Conservation (phyloP, 495 filamentous ascomycete genomes). For the Xylaria flabelliformis region DNA sequence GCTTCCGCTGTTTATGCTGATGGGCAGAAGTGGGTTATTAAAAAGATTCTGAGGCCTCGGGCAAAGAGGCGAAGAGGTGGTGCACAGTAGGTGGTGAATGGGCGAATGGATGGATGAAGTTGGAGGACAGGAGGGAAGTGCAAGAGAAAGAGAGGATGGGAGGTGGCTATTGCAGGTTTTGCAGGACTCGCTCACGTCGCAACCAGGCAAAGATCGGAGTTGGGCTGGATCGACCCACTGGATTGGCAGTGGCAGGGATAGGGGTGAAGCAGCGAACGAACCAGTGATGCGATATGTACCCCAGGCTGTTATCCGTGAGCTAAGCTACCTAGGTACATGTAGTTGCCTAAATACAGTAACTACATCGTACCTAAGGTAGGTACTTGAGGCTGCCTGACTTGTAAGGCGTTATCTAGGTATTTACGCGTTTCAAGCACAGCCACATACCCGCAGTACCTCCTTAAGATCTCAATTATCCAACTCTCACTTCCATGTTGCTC, state of each 20-base stretch:
- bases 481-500: neutral
- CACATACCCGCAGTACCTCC: neutral
- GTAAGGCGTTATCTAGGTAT: neutral
- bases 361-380: too few species aligned
- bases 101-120: conserved; percentile 30
- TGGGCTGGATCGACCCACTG: conserved; percentile 13
- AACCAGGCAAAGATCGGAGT: neutral
- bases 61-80: neutral
- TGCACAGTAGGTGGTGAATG: conserved; percentile 1
- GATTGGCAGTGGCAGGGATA: conserved; percentile 12
- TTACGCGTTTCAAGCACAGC: conserved; percentile 23
- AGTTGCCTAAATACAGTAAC: neutral
- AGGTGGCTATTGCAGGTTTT: conserved; percentile 14
- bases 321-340: neutral
- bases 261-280: neutral
- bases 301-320: neutral
- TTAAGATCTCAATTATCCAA: neutral
- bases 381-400: neutral
- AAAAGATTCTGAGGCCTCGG: neutral
- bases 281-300: conserved; percentile 7
- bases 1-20: neutral
- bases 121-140: conserved; percentile 20
- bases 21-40: conserved; percentile 17
- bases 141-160: conserved; percentile 12
- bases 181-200: conserved; percentile 11